Evolutionary conservation across 2,329 filamentous ascomycete genomes (phyloP).

Genomic region (Alternaria alternata): DNA sequence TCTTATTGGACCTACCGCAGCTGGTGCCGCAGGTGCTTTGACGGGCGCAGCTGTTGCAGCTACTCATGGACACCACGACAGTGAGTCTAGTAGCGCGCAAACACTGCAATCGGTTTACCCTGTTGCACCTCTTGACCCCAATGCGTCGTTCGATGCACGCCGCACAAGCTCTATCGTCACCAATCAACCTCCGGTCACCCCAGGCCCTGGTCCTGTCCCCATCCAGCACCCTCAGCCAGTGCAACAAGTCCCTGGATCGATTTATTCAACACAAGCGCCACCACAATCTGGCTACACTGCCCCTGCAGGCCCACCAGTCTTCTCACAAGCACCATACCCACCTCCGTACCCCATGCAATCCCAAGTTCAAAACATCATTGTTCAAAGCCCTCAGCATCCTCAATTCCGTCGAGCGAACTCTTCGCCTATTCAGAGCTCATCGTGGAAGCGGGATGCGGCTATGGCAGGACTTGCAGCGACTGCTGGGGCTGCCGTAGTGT

Average conservation of each 20-base stretch:
- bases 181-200: conserved; percentile 45
- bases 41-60: conserved; percentile 58
- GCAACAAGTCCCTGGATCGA: conserved; percentile 72
- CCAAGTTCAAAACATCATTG: conserved; percentile 31
- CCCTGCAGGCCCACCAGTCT: conserved; percentile 53
- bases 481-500: conserved; percentile 53
- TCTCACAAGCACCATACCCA: conserved; percentile 40
- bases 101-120: conserved; percentile 72
- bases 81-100: conserved; percentile 56
- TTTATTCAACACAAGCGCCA: conserved; percentile 64
- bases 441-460: conserved; percentile 53
- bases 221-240: conserved; percentile 88
- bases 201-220: conserved; percentile 62
- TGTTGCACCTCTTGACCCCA: conserved; percentile 71
- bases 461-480: conserved; percentile 55
- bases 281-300: conserved; percentile 52
- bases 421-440: conserved; percentile 54
- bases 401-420: conserved; percentile 56
- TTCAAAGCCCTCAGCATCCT: conserved; percentile 34
- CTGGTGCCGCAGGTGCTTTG: conserved; percentile 44
- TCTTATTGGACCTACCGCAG: conserved; percentile 49
- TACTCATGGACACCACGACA: conserved; percentile 58
- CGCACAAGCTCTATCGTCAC: conserved; percentile 60
- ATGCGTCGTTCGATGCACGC: conserved; percentile 64
- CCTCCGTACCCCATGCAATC: conserved; percentile 30